phyloP scores from a whole-genome alignment of 2,329 filamentous ascomycete genomes.

The Apiospora pterosperma region DNA sequence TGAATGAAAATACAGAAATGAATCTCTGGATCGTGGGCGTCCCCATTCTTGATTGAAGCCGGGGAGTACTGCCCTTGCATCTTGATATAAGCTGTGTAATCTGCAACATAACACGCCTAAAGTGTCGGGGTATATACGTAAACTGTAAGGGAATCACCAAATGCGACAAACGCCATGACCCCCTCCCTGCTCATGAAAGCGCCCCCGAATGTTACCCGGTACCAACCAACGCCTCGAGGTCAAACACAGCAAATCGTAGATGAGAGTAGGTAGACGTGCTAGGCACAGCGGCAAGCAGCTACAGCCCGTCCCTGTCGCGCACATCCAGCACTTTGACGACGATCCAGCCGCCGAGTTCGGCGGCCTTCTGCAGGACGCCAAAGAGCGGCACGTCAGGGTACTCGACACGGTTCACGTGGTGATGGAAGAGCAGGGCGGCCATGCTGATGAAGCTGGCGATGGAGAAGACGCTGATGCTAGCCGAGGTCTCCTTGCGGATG shows the following conservation, averaged over 20 bases:
- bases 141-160: background rate
- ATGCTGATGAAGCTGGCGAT: slow-evolving; percentile 75
- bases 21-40: background rate
- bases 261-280: background rate
- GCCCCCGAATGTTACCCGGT: background rate
- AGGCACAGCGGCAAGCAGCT: background rate
- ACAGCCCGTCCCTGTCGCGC: slow-evolving; percentile 3
- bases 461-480: slow-evolving; percentile 74
- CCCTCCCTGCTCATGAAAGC: background rate
- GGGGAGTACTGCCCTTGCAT: background rate
- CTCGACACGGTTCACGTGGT: slow-evolving; percentile 60
- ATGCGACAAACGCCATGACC: background rate
- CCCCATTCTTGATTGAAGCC: background rate
- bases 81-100: background rate
- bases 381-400: slow-evolving; percentile 59
- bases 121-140: background rate
- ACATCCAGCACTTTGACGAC: slow-evolving; percentile 8
- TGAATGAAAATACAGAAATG: background rate
- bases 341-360: slow-evolving; percentile 8
- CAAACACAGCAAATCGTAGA: background rate
- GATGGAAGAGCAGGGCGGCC: slow-evolving; percentile 63
- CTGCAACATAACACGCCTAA: background rate
- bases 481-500: slow-evolving; percentile 75
- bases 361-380: slow-evolving; percentile 26
- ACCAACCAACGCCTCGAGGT: background rate